Percentiles rank a stretch among this genome's conserved stretches.
These are phyloP conservation scores for Alternaria rosae DNA, from an alignment of 2,329 filamentous ascomycete species.

Conservation along the genomic window DNA sequence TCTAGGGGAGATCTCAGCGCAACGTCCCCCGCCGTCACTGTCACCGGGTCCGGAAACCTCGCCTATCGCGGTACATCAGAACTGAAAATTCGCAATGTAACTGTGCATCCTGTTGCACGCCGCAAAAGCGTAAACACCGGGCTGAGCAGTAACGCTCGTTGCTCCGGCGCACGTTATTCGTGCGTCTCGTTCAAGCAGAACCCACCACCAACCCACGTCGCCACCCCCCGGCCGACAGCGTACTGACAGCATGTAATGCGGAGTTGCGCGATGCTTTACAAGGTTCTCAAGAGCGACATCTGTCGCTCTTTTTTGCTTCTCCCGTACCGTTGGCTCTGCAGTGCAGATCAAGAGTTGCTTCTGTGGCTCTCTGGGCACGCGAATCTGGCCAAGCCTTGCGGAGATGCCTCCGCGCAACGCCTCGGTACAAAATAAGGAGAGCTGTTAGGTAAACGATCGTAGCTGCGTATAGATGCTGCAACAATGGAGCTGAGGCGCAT, in stretches of 20 bases:
- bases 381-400: not conserved
- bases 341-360: not conserved
- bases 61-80: not conserved
- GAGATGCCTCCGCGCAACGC: not conserved
- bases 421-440: not conserved
- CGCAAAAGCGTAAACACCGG: not conserved
- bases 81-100: not conserved
- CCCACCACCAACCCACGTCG: not conserved
- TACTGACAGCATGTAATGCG: not conserved
- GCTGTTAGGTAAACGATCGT: not conserved
- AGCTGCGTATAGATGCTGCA: not conserved
- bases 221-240: not conserved
- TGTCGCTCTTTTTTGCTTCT: not conserved
- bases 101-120: not conserved
- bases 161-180: slow-evolving; percentile 5
- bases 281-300: not conserved
- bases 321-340: not conserved
- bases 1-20: not conserved
- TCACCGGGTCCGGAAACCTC: not conserved
- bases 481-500: not conserved
- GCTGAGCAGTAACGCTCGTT: not conserved
- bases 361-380: not conserved
- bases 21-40: slow-evolving; percentile 13
- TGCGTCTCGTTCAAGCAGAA: not conserved
- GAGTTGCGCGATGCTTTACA: not conserved